Conservation (phyloP, 306 rosid species). For the Arachis stenosperma region DNA sequence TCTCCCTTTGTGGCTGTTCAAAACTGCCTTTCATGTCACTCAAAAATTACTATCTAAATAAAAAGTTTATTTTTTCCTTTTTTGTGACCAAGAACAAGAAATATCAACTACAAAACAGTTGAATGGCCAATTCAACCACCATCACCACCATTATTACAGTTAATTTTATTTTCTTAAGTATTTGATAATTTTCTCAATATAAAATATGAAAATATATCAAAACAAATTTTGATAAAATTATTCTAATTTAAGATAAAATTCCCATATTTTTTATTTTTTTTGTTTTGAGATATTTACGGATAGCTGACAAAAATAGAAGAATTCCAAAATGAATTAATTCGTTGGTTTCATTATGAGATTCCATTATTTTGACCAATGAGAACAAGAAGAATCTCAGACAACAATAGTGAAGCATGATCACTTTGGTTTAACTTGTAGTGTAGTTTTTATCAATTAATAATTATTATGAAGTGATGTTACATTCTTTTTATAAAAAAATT, state of each 20-base stretch:
- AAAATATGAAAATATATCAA: too few relatives aligned
- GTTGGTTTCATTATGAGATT: neutral
- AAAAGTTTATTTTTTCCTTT: constrained; percentile 13
- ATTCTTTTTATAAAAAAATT: too few relatives aligned
- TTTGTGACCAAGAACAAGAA: constrained; percentile 4
- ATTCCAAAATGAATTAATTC: neutral
- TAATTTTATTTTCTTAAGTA: too few relatives aligned
- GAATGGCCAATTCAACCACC: constrained; percentile 26
- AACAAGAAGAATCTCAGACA: constrained; percentile 1
- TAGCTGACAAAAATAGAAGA: constrained; percentile 7
- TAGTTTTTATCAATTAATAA: too few relatives aligned
- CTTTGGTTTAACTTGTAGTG: neutral
- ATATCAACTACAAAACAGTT: neutral
- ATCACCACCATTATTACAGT: neutral
- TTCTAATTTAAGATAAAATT: too few relatives aligned
- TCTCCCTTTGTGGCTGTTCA: neutral
- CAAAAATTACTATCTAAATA: neutral
- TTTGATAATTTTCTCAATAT: too few relatives aligned
- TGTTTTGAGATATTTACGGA: too few relatives aligned
- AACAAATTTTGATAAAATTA: too few relatives aligned
- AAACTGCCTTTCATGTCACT: constrained; percentile 16
- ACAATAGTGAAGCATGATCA: neutral
- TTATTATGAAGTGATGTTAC: neutral
- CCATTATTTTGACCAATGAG: constrained; percentile 16
- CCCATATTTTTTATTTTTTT: too few relatives aligned